These are phyloP conservation scores for Spergularia azorica DNA, from an alignment of 179 eudicot species.

Conservation along the genomic window DNA sequence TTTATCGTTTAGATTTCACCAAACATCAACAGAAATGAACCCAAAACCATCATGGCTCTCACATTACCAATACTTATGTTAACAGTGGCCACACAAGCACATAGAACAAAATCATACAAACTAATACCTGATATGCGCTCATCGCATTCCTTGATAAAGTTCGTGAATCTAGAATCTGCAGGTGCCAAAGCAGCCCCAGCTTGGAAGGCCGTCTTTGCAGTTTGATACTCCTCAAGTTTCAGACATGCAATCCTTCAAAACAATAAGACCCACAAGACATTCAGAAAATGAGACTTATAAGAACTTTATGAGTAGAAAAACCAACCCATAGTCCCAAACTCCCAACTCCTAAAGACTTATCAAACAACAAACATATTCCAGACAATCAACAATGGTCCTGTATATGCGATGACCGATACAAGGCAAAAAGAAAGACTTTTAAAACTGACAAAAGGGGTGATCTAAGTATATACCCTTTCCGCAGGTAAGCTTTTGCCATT, in stretches of 20 bases:
- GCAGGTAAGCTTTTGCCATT: constrained; percentile 77
- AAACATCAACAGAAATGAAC: too few species aligned
- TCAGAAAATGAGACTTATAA: neutral
- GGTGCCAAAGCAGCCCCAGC: constrained; percentile 76
- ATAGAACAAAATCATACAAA: too few species aligned
- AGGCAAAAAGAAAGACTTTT: too few species aligned
- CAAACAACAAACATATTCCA: too few species aligned
- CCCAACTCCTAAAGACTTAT: neutral
- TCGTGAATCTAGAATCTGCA: constrained; percentile 60
- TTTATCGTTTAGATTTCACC: too few species aligned
- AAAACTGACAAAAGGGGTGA: neutral
- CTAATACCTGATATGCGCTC: constrained; percentile 66
- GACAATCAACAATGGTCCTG: too few species aligned
- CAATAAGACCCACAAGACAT: neutral
- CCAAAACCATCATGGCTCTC: too few species aligned
- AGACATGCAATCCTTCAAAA: constrained; percentile 69
- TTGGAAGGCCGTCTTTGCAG: constrained; percentile 85
- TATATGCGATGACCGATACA: too few species aligned
- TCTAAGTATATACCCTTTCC: constrained; percentile 72
- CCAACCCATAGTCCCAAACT: neutral
- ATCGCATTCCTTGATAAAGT: constrained; percentile 79
- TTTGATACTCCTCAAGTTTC: constrained; percentile 93
- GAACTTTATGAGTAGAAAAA: neutral
- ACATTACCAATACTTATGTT: too few species aligned
- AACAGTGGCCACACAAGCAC: too few species aligned